These are phyloP conservation scores for Chaetomiaceae sp. DNA, from an alignment of 2,329 filamentous ascomycete genomes.

Conservation along the genomic window DNA sequence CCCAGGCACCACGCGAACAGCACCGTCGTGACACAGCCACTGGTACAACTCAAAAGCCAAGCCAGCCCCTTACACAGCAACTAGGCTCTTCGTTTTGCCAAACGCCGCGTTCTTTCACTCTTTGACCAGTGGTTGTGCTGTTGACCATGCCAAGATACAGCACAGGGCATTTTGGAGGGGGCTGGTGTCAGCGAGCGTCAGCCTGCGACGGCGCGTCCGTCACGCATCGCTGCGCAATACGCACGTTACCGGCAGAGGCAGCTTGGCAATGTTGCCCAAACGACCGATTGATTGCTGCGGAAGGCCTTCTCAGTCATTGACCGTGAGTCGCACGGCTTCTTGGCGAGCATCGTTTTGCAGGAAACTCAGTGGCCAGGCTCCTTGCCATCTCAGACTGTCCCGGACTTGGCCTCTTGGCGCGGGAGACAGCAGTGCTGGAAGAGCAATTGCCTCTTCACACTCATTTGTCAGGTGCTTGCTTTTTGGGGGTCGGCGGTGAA, in stretches of 20 bases:
- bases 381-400: not conserved
- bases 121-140: no score
- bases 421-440: not conserved
- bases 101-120: no score
- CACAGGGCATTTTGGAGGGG: not conserved
- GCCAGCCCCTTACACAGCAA: not conserved
- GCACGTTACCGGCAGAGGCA: constrained; percentile 10
- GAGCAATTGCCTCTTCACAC: not conserved
- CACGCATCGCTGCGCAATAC: constrained; percentile 2
- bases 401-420: not conserved
- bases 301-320: not conserved
- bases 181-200: not conserved
- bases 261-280: constrained; percentile 13
- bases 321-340: constrained; percentile 5
- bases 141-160: not conserved
- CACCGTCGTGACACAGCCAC: not conserved
- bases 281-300: not conserved
- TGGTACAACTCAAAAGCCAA: not conserved
- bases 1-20: not conserved
- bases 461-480: no score
- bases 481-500: no score
- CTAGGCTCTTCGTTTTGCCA: no score
- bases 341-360: not conserved
- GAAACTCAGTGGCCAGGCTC: not conserved
- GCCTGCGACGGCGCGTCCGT: not conserved